Evolutionary conservation across 768 basidiomycete genomes (phyloP), one percentile per base, ranked within the genome.

Genomic region (Auricularia heimuer): DNA sequence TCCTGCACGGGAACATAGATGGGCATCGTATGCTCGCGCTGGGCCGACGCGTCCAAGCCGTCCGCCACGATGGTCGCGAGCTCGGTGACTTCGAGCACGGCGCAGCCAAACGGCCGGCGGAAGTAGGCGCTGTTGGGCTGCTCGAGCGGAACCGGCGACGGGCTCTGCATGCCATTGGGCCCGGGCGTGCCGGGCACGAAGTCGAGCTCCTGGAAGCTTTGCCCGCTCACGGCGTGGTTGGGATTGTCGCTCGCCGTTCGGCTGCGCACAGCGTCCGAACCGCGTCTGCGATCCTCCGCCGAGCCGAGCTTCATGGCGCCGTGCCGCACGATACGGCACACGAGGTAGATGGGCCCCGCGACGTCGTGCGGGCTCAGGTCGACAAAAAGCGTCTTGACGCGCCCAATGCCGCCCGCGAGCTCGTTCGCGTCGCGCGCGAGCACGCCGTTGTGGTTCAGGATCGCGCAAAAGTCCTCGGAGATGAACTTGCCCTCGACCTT

Each of bases 91-190:
- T 97, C 92, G 63, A 98, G 77, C 10, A 97, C 88, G 2, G 96
- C 96, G 72, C 94, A 97, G n/a, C 94, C 96, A 72, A 98, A 94
- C 0, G 96, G 96, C 62, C 96, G 79, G 44, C 96, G 83, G 70
- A 89, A 89, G 64, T 83, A 82, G 24, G 64, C 56, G 34, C 44
- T 60, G 33, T 37, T 33, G 11, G 56, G 56, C 29, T 24, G 14
- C 29, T 60, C 56, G 56, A 60, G 34, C 4, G 47, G 47, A 54
- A 63, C 56, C 16, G 66, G 66, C 10, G 66, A 64, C 18, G 54
- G 35, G 24, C 24, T 36, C 60, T 68, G 68, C 33, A 62, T 60
- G n/a, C 70, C 65, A 10, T 84, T 83, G 33, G 60, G 66, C 66
- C 54, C 67, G 62, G 51, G 71, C 65, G 67, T 72, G 69, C 58